phyloP scores from a whole-genome alignment of 306 rosid genomes.

The Lathyrus tuberosus region DNA sequence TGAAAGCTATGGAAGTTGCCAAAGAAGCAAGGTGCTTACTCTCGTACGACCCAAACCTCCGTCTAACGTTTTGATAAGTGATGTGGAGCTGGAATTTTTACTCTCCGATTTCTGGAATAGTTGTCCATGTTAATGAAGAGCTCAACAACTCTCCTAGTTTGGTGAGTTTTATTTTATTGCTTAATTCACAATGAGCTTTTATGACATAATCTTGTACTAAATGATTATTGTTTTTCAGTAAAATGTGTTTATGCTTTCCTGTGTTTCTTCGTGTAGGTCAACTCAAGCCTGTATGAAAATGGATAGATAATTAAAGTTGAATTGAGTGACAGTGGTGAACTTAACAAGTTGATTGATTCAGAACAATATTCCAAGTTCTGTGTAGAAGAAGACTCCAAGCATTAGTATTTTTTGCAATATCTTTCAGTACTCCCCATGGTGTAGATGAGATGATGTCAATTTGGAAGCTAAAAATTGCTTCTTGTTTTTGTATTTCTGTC shows the following conservation, averaged over 20 bases:
- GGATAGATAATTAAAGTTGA: slow-evolving; percentile 95
- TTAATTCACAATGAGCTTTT: neutral
- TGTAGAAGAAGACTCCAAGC: slow-evolving; percentile 87
- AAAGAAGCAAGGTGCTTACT: no score
- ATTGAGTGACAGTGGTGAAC: slow-evolving; percentile 55
- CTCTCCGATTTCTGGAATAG: slow-evolving; percentile 89
- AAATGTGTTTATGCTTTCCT: slow-evolving; percentile 18
- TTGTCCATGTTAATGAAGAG: slow-evolving; percentile 68
- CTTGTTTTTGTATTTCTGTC: neutral
- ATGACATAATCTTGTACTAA: slow-evolving; percentile 5
- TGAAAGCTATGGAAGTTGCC: no score
- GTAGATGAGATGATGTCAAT: slow-evolving; percentile 35
- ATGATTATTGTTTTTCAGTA: no score
- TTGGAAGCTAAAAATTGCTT: slow-evolving; percentile 40
- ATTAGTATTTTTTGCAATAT: slow-evolving; percentile 46
- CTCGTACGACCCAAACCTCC: no score
- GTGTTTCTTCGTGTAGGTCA: slow-evolving; percentile 51
- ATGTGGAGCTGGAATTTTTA: no score
- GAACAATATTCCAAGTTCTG: slow-evolving; percentile 88
- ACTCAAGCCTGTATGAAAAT: slow-evolving; percentile 75
- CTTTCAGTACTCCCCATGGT: slow-evolving; percentile 28
- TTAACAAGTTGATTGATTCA: slow-evolving; percentile 83
- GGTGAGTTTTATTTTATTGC: slow-evolving; percentile 55
- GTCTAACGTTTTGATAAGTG: no score
- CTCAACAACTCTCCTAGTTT: slow-evolving; percentile 80